These are phyloP conservation scores for Adiantum capillusveneris DNA, from an alignment of 75 land plant species.

Conservation along the genomic window DNA sequence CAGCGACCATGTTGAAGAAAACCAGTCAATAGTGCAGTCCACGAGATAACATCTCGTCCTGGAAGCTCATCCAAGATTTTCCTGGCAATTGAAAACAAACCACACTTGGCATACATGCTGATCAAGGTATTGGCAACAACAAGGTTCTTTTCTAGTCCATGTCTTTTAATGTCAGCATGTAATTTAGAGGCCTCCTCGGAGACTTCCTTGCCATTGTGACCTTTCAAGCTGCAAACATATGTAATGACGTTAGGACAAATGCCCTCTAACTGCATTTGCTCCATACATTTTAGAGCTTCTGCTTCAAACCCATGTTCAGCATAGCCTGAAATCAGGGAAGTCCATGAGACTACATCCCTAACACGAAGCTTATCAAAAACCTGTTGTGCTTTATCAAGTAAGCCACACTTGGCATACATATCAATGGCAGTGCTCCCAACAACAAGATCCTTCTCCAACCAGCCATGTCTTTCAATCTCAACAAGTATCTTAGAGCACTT, in stretches of 20 bases:
- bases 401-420: constrained; percentile 19
- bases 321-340: constrained; percentile 26
- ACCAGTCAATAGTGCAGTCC: constrained; percentile 21
- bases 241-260: neutral
- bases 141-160: neutral
- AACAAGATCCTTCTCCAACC: too few species aligned
- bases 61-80: constrained; percentile 15
- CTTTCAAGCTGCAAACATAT: neutral
- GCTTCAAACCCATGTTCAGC: constrained; percentile 15
- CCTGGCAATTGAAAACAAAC: constrained; percentile 10
- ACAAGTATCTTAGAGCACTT: constrained; percentile 62
- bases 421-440: constrained; percentile 14
- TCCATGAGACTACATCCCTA: constrained; percentile 29
- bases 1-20: constrained; percentile 14
- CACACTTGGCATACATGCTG: constrained; percentile 23
- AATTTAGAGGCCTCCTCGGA: neutral
- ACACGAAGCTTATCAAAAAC: constrained; percentile 14
- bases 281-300: constrained; percentile 14
- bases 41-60: constrained; percentile 16
- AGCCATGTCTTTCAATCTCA: constrained; percentile 30
- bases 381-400: constrained; percentile 14
- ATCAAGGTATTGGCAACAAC: constrained; percentile 6
- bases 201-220: neutral
- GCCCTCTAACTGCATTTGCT: constrained; percentile 3
- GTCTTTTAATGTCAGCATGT: neutral